phyloP scores from a whole-genome alignment of 2,329 filamentous ascomycete species.

The Ophiostoma novo-ulmi region DNA sequence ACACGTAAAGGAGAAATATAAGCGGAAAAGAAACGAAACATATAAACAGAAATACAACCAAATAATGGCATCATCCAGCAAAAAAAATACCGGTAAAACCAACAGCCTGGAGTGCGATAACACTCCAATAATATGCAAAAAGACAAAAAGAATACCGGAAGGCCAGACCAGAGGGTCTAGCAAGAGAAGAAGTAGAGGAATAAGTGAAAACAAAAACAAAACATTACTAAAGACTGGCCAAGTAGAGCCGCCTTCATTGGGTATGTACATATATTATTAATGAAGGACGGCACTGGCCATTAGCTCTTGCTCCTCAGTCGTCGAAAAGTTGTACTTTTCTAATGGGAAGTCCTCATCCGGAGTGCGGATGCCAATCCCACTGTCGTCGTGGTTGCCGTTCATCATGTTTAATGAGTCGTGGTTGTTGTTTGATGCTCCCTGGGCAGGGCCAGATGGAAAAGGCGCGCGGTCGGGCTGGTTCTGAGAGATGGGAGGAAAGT shows the following conservation, averaged over 20 bases:
- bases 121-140: conserved; percentile 15
- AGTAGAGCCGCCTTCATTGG: neutral
- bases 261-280: conserved; percentile 22
- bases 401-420: conserved; percentile 45
- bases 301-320: conserved; percentile 30
- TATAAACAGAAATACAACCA: neutral
- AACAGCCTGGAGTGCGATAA: conserved; percentile 5
- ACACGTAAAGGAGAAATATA: neutral
- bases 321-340: conserved; percentile 49
- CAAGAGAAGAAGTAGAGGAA: neutral
- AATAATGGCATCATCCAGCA: neutral
- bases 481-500: conserved; percentile 42
- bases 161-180: neutral
- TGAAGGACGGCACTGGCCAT: conserved; percentile 31
- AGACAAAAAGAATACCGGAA: neutral
- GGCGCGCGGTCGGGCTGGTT: conserved; percentile 48
- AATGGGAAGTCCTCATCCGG: conserved; percentile 60
- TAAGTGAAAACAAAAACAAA: neutral
- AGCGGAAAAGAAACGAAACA: neutral
- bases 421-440: conserved; percentile 32
- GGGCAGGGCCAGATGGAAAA: conserved; percentile 43
- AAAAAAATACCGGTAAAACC: conserved; percentile 7
- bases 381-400: conserved; percentile 58
- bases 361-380: conserved; percentile 66
- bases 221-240: neutral